Base-by-base conservation (phyloP, 805 yeast species). In the Ogataea saltuana region DNA sequence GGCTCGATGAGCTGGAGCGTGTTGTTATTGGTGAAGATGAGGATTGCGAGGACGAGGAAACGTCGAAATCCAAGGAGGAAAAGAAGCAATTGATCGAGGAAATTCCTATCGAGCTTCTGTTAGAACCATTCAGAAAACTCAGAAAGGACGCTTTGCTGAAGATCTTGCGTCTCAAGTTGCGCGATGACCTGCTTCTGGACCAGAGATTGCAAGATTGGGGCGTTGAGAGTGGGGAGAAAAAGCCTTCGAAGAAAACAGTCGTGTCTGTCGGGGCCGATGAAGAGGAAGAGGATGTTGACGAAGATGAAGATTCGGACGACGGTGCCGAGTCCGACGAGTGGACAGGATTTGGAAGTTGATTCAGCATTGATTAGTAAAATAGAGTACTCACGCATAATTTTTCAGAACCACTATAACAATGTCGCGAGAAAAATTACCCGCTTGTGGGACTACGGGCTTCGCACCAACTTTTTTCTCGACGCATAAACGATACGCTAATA, bases 1-100 rank as follows among this genome's bases (percentile, higher is more conserved):
- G 79, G 60, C 63, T 86, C 28, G 97, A 89, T 54, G 99, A 91
- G 65, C 66, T 91, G 46, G 96, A 85, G 57, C 75, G 74, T 49
- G 76, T 83, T 2, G 60, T 83, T 42, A 78, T 78, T 49, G 73
- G 68, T 27, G 76, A 71, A 6, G 58, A 68, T 41, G 71, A 72
- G 29, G 74, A 71, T 22, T 68, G 69, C 31, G 77, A 74, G 18
- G 74, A 68, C 7, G 78, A 71, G 4, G 71, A 69, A 8, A 72
- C 62, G 4, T 70, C 70, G 9, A 70, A 65, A 16, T 41, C 45
- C 12, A 43, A 45, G 13, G 56, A 58, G 13, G 61, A 33, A 11
- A 53, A 46, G 32, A 60, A 60, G 41, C 67, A 63, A 33, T 64
- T 72, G 20, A 64, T 76, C 7, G 57, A 60, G 2, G 59, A 64